Evolutionary conservation across 768 basidiomycete species (phyloP).

Genomic region (Russula brevipes): DNA sequence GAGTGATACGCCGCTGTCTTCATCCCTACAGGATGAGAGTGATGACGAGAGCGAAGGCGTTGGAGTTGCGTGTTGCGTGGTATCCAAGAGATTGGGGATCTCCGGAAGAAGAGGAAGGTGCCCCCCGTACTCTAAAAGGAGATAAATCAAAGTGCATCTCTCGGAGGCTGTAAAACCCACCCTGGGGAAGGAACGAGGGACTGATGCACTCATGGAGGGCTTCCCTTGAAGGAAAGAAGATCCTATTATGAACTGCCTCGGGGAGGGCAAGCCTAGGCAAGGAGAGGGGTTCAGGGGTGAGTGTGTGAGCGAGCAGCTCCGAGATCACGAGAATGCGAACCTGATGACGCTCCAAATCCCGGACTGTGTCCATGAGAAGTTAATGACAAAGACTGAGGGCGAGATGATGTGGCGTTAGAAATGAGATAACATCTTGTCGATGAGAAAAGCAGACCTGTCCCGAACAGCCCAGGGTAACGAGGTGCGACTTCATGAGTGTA

Average conservation of each 20-base stretch:
- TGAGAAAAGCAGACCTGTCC: conserved; percentile 47
- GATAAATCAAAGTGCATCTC: conserved; percentile 25
- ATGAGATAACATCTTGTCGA: conserved; percentile 16
- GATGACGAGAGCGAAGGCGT: conserved; percentile 11
- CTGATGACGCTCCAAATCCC: conserved; percentile 63
- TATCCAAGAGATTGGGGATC: conserved; percentile 39
- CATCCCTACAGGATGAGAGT: conserved; percentile 2
- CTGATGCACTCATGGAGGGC: conserved; percentile 55
- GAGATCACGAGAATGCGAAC: conserved; percentile 32
- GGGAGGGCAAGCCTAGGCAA: conserved; percentile 56
- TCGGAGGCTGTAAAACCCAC: conserved; percentile 34
- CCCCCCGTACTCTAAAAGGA: conserved; percentile 61
- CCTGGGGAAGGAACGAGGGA: conserved; percentile 50
- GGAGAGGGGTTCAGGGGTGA: neutral
- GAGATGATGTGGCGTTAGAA: conserved; percentile 14
- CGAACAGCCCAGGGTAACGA: conserved; percentile 71
- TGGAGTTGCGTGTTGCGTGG: neutral
- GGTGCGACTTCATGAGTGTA: conserved; percentile 60
- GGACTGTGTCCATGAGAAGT: conserved; percentile 70
- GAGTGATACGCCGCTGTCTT: neutral
- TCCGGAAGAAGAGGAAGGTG: conserved; percentile 46
- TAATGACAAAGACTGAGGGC: conserved; percentile 57
- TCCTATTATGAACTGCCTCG: conserved; percentile 49
- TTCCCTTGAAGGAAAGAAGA: conserved; percentile 58
- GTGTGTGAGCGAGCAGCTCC: neutral